These are phyloP conservation scores for Wickerhamiella vanderwaltii DNA, from an alignment of 805 yeast genomes.

Conservation along the genomic window DNA sequence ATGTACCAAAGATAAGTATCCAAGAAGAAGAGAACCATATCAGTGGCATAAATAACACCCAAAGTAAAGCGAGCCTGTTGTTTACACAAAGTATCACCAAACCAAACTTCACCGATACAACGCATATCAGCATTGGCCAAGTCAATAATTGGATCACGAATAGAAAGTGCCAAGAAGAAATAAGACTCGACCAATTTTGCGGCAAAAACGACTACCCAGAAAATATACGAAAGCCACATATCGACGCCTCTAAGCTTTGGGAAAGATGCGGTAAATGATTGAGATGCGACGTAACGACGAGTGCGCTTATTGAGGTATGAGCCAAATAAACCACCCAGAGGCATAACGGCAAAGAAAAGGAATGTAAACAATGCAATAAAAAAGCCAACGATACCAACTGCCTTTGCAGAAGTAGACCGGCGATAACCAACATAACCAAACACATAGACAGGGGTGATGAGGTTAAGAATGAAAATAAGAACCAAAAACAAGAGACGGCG, in stretches of 20 bases:
- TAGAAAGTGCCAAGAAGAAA: conserved; percentile 73
- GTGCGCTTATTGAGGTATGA: conserved; percentile 78
- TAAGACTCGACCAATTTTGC: conserved; percentile 89
- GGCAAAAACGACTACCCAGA: conserved; percentile 81
- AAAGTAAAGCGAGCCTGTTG: conserved; percentile 82
- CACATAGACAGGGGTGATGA: conserved; percentile 78
- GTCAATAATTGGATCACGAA: conserved; percentile 90
- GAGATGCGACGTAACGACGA: conserved; percentile 83
- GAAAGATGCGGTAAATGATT: conserved; percentile 90
- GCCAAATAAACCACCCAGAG: conserved; percentile 91
- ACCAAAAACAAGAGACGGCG: conserved; percentile 74
- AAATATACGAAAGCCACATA: conserved; percentile 89
- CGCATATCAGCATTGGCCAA: conserved; percentile 78
- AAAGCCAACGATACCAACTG: conserved; percentile 76
- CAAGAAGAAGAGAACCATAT: conserved; percentile 88
- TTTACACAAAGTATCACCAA: conserved; percentile 57
- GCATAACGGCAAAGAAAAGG: conserved; percentile 84
- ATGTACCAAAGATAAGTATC: conserved; percentile 99
- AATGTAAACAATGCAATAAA: conserved; percentile 77
- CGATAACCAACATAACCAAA: conserved; percentile 61
- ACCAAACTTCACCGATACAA: conserved; percentile 94
- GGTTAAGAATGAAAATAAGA: conserved; percentile 52
- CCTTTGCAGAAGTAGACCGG: conserved; percentile 55
- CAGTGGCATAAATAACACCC: conserved; percentile 88
- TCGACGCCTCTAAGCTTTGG: conserved; percentile 72